Evolutionary conservation across 345 rosid genomes (phyloP).

Genomic region (Geranium rotundifolium): DNA sequence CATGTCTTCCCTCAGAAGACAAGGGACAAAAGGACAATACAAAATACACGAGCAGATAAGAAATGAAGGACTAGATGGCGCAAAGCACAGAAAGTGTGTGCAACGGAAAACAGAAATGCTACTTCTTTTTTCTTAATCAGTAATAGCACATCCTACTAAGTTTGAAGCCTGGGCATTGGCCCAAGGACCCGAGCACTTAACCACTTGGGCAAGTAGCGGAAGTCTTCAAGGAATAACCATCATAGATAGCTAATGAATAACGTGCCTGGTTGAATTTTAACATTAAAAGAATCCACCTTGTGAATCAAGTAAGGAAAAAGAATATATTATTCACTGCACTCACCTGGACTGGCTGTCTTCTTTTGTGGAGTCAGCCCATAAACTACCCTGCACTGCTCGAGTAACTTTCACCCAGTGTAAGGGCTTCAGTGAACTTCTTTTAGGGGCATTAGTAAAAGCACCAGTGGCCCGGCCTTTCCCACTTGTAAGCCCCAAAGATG

Average conservation of each 20-base stretch:
- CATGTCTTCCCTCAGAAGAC: no score
- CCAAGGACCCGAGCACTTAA: no score
- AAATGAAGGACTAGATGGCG: no score
- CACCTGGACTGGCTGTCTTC: constrained; percentile 77
- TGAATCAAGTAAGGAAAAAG: background rate
- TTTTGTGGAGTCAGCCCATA: constrained; percentile 89
- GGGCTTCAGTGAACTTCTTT: constrained; percentile 65
- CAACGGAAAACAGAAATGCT: no score
- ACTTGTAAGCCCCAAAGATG: constrained; percentile 20
- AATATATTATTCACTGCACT: constrained; percentile 11
- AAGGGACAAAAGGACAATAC: constrained; percentile 7
- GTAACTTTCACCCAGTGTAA: constrained; percentile 96
- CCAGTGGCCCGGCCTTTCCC: constrained; percentile 61
- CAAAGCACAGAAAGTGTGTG: no score
- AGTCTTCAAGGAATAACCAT: no score
- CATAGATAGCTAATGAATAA: no score
- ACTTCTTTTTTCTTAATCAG: no score
- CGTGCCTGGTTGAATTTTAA: background rate
- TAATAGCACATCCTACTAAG: no score
- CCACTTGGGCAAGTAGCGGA: no score
- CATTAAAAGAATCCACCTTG: constrained; percentile 3
- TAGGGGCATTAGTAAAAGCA: constrained; percentile 44
- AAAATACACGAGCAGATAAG: background rate
- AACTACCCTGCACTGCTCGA: constrained; percentile 81
- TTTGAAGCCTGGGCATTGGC: no score